phyloP scores from a whole-genome alignment of 2,329 filamentous ascomycete species.

The Ophiosphaerella herpotricha region DNA sequence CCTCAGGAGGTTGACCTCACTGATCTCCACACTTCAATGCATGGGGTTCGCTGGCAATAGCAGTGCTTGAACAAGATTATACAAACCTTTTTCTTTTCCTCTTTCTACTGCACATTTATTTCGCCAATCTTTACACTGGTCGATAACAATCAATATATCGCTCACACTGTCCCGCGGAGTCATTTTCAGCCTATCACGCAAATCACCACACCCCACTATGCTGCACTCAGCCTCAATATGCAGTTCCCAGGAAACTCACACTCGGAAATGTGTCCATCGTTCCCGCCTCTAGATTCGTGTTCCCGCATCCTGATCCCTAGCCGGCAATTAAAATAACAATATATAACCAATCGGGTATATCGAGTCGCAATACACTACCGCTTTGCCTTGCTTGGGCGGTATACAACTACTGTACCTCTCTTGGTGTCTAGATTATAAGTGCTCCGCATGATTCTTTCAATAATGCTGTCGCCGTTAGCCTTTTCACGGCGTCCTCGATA shows the following conservation, averaged over 20 bases:
- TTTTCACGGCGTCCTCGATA: background rate
- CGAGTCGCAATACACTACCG: conserved; percentile 14
- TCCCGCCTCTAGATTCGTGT: conserved; percentile 6
- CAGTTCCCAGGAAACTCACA: background rate
- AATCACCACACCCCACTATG: background rate
- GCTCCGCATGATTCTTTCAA: background rate
- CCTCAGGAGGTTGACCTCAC: background rate
- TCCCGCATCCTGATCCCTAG: conserved; percentile 1
- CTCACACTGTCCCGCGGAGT: background rate
- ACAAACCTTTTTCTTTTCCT: too few species aligned
- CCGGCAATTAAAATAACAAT: conserved; percentile 19
- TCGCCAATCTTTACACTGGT: background rate
- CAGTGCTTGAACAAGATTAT: too few species aligned
- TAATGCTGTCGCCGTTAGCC: background rate
- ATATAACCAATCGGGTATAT: conserved; percentile 25
- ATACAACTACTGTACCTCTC: background rate
- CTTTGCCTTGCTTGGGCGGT: conserved; percentile 1
- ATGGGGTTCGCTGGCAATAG: too few species aligned
- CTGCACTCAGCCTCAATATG: background rate
- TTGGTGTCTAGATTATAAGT: background rate
- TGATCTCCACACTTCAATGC: background rate
- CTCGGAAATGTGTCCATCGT: conserved; percentile 11
- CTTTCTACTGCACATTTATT: too few species aligned
- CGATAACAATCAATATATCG: background rate
- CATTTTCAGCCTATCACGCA: background rate